phyloP scores from a whole-genome alignment of 1,139 yeast genomes.

The Yamadazyma kanchanaburiensis region DNA sequence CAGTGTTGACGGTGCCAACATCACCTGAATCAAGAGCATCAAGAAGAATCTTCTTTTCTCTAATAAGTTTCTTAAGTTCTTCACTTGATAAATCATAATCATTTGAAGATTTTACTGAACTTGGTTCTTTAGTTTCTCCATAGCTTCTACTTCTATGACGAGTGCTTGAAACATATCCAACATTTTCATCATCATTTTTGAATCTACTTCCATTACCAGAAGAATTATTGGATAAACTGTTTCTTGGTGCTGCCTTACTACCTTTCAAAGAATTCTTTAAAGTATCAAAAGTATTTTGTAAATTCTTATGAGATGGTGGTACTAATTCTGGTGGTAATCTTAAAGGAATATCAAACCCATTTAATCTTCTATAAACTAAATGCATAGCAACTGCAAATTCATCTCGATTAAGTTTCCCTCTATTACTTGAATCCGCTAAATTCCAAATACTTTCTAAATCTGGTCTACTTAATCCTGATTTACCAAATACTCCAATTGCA shows the following conservation, averaged over 20 bases:
- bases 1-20: conserved; percentile 23
- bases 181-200: conserved; percentile 63
- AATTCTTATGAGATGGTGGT: conserved; percentile 74
- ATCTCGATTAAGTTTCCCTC: conserved; percentile 71
- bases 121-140: conserved; percentile 10
- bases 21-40: conserved; percentile 74
- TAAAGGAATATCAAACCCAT: conserved; percentile 71
- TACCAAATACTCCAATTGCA: conserved; percentile 84
- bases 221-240: conserved; percentile 18
- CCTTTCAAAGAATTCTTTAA: conserved; percentile 43
- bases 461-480: conserved; percentile 80
- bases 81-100: conserved; percentile 37
- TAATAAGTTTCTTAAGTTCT: conserved; percentile 59
- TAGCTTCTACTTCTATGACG: conserved; percentile 51
- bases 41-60: conserved; percentile 66
- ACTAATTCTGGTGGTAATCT: conserved; percentile 69
- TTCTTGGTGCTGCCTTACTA: conserved; percentile 19
- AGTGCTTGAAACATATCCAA: conserved; percentile 64
- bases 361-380: conserved; percentile 68
- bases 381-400: conserved; percentile 86
- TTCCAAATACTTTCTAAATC: conserved; percentile 93
- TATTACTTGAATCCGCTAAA: conserved; percentile 64
- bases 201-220: conserved; percentile 55
- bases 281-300: conserved; percentile 42
- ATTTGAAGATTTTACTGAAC: conserved; percentile 20